Percentiles rank a stretch among this genome's conserved stretches.
phyloP scores from a whole-genome alignment of 495 filamentous ascomycete genomes.

The Aspergillus sclerotioniger region DNA sequence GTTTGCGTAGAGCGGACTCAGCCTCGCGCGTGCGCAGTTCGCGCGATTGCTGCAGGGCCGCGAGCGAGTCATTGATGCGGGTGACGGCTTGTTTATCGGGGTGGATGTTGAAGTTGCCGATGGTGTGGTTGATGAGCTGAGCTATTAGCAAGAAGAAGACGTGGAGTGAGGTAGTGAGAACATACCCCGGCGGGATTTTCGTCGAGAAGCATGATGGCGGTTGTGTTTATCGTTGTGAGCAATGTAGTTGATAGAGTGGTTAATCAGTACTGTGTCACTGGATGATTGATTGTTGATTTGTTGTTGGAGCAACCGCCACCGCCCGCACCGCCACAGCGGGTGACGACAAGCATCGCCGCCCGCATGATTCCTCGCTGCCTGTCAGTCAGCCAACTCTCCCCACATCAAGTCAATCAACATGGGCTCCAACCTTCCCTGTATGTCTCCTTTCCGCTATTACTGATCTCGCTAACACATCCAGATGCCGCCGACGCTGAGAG shows the following conservation, averaged over 20 bases:
- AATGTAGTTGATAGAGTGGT: neutral
- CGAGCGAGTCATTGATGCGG: constrained; percentile 82
- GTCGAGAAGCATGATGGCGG: constrained; percentile 84
- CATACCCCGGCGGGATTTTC: constrained; percentile 84
- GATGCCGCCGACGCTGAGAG: constrained; percentile 97
- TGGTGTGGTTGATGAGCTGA: constrained; percentile 85
- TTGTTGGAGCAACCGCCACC: constrained; percentile 52
- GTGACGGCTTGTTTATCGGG: constrained; percentile 81
- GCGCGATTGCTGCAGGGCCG: constrained; percentile 74
- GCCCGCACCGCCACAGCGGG: constrained; percentile 42
- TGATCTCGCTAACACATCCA: constrained; percentile 34
- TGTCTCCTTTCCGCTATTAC: constrained; percentile 30
- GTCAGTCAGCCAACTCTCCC: neutral
- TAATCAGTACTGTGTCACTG: too few relatives aligned
- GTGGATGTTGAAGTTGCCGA: constrained; percentile 89
- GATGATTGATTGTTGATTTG: constrained; percentile 29
- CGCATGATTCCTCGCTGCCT: neutral
- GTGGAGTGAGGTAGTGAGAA: constrained; percentile 9
- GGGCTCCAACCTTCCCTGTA: constrained; percentile 67
- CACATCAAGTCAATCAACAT: constrained; percentile 39
- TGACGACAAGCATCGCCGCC: constrained; percentile 1
- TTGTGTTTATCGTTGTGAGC: neutral
- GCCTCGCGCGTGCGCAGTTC: constrained; percentile 71
- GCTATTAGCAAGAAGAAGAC: constrained; percentile 20
- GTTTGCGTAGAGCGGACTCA: constrained; percentile 66